Percentiles rank a stretch among this genome's conserved stretches.
These are phyloP conservation scores for Saccharomycopsis javanensis DNA, from an alignment of 805 yeast species.

Conservation along the genomic window DNA sequence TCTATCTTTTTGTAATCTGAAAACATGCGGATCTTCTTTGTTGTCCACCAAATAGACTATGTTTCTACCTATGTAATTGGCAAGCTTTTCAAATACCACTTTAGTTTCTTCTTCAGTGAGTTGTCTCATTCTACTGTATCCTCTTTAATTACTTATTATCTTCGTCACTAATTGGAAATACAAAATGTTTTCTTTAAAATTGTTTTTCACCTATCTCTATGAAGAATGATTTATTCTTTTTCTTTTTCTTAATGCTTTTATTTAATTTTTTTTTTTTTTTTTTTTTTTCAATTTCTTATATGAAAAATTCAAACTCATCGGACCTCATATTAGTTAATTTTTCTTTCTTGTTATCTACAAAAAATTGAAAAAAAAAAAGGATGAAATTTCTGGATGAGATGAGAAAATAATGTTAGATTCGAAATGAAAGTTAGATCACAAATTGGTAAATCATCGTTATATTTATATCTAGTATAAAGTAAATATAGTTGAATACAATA, in stretches of 20 bases:
- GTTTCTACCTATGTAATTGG: constrained; percentile 94
- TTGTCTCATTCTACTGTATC: constrained; percentile 60
- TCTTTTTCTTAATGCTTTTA: no score
- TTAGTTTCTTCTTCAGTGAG: constrained; percentile 95
- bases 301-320: not conserved
- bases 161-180: not conserved
- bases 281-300: not conserved
- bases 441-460: not conserved
- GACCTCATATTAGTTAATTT: not conserved
- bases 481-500: no score
- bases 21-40: constrained; percentile 78
- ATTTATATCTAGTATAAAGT: not conserved
- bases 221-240: no score
- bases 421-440: not conserved
- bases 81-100: constrained; percentile 90
- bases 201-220: no score
- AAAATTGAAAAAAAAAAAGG: not conserved
- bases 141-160: not conserved
- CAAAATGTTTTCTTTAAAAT: no score
- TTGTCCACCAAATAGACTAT: constrained; percentile 81
- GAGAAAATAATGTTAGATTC: not conserved
- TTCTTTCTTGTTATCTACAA: not conserved
- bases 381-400: not conserved
- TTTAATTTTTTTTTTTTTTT: not conserved
- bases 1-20: constrained; percentile 91